Evolutionary conservation across 192 early-diverging fungal genomes (phyloP).

Genomic region (Geranomyces michiganensis): DNA sequence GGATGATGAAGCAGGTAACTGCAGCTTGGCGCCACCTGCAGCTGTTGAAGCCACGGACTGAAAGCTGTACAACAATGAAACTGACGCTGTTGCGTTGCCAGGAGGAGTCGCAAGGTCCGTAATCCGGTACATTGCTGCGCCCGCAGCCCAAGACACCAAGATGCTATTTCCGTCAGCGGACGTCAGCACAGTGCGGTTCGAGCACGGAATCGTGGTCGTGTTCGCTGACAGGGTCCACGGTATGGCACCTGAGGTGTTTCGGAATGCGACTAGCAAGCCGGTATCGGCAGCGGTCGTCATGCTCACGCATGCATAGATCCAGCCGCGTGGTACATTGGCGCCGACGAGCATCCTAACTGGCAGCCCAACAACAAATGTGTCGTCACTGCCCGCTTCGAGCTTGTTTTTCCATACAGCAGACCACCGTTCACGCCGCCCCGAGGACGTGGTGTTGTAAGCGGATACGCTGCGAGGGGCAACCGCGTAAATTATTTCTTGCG

Average conservation of each 20-base stretch:
- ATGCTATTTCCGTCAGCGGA: not conserved
- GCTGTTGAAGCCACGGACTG: not conserved
- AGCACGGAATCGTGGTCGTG: not conserved
- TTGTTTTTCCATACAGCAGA: slow-evolving; percentile 7
- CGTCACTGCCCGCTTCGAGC: not conserved
- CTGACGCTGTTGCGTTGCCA: not conserved
- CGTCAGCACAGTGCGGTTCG: slow-evolving; percentile 7
- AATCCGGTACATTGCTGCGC: not conserved
- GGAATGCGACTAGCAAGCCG: not conserved
- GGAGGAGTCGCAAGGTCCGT: not conserved
- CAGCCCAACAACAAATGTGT: not conserved
- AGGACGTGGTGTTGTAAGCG: not conserved
- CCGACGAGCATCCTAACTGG: not conserved
- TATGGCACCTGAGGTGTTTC: not conserved
- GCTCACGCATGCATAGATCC: slow-evolving; percentile 18
- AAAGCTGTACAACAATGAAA: not conserved
- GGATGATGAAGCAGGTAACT: not conserved
- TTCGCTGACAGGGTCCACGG: not conserved
- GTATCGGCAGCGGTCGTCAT: not conserved
- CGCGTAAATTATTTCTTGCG: not conserved
- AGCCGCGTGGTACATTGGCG: slow-evolving; percentile 9
- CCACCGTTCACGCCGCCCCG: not conserved
- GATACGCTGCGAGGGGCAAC: not conserved
- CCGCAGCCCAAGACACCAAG: not conserved
- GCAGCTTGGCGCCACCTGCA: not conserved